Conservation (phyloP, 441 rosid genomes). For the Pelargonium hybrid region DNA sequence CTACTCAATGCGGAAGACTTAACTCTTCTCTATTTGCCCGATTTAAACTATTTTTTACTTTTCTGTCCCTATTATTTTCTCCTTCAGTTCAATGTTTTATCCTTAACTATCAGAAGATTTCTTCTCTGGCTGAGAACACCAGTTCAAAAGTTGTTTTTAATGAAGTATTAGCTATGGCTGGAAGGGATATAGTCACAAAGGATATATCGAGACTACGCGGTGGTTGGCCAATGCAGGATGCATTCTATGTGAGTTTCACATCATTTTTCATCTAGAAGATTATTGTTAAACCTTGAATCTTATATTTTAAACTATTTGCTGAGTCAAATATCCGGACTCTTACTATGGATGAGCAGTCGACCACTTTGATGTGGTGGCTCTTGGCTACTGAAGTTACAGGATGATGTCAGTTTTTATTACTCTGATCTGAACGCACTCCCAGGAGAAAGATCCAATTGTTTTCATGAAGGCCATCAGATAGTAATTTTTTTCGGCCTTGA, state of each 20-base stretch:
- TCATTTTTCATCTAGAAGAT: conserved; percentile 10
- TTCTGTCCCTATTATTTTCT: conserved; percentile 11
- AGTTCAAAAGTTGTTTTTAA: conserved; percentile 63
- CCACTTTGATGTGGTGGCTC: not conserved
- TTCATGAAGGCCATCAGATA: not conserved
- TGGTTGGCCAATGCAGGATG: conserved; percentile 99
- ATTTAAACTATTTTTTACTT: conserved; percentile 8
- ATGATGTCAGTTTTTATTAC: not conserved
- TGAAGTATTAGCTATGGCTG: conserved; percentile 84
- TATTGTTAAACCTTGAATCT: conserved; percentile 1
- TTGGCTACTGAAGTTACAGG: not conserved
- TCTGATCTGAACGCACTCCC: not conserved
- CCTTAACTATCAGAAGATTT: conserved; percentile 61
- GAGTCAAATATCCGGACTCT: not conserved
- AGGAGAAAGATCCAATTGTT: not conserved
- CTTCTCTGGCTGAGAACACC: conserved; percentile 80
- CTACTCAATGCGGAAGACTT: conserved; percentile 14
- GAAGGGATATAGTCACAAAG: conserved; percentile 82
- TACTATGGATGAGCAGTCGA: not conserved
- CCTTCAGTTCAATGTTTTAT: conserved; percentile 13
- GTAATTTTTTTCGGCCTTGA: not conserved
- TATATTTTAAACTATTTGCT: not conserved
- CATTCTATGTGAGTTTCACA: conserved; percentile 63
- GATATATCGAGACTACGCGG: conserved; percentile 96
- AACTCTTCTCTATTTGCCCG: conserved; percentile 11